Percentiles rank a stretch among this genome's conserved stretches.
phyloP scores from a whole-genome alignment of 371 early-diverging fungal genomes.

The Syncephalis plumigaleata region DNA sequence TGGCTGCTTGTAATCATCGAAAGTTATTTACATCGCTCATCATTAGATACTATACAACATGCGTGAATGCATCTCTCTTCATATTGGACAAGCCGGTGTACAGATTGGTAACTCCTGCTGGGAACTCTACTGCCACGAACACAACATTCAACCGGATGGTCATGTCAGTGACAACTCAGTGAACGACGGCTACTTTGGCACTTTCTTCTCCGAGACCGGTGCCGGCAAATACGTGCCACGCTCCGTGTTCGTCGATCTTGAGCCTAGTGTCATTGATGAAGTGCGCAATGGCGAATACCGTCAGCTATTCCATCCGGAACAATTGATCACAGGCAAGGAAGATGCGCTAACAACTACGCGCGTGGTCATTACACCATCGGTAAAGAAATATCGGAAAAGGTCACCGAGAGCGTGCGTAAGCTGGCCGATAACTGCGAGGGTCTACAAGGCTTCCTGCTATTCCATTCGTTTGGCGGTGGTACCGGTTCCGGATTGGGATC shows the following conservation, averaged over 20 bases:
- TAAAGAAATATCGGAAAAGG: constrained; percentile 71
- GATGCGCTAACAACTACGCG: constrained; percentile 92
- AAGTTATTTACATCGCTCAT: too few relatives aligned
- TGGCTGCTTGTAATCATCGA: too few relatives aligned
- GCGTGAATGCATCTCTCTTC: not conserved
- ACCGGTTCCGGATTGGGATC: constrained; percentile 86
- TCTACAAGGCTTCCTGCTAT: constrained; percentile 81
- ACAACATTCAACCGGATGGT: constrained; percentile 52
- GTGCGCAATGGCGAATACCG: constrained; percentile 92
- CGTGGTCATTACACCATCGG: constrained; percentile 90
- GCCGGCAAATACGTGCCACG: constrained; percentile 98
- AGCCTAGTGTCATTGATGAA: constrained; percentile 84
- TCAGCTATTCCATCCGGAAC: constrained; percentile 76
- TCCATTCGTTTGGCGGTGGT: constrained; percentile 87
- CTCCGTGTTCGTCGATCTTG: constrained; percentile 84
- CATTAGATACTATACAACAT: not conserved
- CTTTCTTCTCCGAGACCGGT: constrained; percentile 94
- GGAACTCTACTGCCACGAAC: constrained; percentile 98
- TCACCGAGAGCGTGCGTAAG: constrained; percentile 80
- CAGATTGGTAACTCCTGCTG: constrained; percentile 99
- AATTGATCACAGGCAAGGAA: constrained; percentile 70
- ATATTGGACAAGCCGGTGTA: constrained; percentile 96
- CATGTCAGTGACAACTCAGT: constrained; percentile 13
- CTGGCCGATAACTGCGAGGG: constrained; percentile 81
- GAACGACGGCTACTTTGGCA: constrained; percentile 36